phyloP scores from a whole-genome alignment of 306 rosid genomes.

The Rosa persica region DNA sequence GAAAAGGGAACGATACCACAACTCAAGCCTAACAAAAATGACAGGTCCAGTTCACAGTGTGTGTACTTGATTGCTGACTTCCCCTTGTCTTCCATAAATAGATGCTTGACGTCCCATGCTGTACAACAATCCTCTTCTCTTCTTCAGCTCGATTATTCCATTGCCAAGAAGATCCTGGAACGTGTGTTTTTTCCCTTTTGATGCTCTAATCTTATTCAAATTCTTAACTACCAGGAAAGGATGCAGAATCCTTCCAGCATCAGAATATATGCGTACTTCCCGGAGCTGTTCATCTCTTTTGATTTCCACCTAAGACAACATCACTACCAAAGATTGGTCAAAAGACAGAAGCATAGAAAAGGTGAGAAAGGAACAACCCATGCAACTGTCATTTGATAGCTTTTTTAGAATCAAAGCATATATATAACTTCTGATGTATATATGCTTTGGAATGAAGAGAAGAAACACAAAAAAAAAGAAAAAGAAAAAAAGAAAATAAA shows the following conservation, averaged over 20 bases:
- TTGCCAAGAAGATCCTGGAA: slow-evolving; percentile 59
- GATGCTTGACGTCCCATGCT: slow-evolving; percentile 70
- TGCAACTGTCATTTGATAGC: neutral
- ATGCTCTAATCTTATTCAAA: slow-evolving; percentile 51
- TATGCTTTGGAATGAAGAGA: neutral
- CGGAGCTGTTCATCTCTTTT: slow-evolving; percentile 63
- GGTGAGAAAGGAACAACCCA: neutral
- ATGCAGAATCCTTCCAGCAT: slow-evolving; percentile 89
- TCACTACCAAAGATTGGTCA: neutral
- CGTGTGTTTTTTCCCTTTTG: slow-evolving; percentile 46
- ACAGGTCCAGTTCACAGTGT: slow-evolving; percentile 90
- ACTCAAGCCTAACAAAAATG: slow-evolving; percentile 78
- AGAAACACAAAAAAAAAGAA: neutral
- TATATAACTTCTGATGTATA: neutral
- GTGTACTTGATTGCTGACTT: slow-evolving; percentile 52
- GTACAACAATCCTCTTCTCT: slow-evolving; percentile 87
- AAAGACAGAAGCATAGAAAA: neutral
- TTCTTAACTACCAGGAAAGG: slow-evolving; percentile 85
- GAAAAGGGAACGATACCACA: slow-evolving; percentile 84
- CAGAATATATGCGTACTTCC: slow-evolving; percentile 80
- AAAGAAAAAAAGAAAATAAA: neutral
- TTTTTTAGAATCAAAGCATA: neutral
- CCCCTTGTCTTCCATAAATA: slow-evolving; percentile 51
- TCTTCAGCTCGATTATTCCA: slow-evolving; percentile 87
- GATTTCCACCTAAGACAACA: slow-evolving; percentile 68